Percentiles rank a stretch among this genome's conserved stretches.
These are phyloP conservation scores for Rosa hybrid DNA, from an alignment of 331 rosid species.

Conservation along the genomic window DNA sequence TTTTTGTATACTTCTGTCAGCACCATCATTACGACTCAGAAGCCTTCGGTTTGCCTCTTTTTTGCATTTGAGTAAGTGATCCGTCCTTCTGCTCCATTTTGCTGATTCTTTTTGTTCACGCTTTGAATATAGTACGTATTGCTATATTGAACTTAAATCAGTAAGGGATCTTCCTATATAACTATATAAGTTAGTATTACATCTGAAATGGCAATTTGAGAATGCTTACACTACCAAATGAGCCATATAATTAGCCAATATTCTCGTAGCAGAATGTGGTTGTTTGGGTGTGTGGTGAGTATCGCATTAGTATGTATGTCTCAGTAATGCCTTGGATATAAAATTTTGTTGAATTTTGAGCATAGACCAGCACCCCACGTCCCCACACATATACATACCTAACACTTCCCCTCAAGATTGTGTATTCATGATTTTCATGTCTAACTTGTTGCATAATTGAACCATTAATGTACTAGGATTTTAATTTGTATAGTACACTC, in stretches of 20 bases:
- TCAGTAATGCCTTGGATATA: background rate
- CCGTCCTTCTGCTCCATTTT: conserved; percentile 21
- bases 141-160: background rate
- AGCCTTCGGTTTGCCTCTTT: conserved; percentile 90
- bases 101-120: background rate
- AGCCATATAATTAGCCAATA: background rate
- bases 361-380: background rate
- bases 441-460: background rate
- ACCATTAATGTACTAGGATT: background rate
- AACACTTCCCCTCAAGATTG: background rate
- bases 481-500: background rate
- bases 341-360: background rate
- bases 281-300: background rate
- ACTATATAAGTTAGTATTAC: background rate
- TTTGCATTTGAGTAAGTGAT: conserved; percentile 86
- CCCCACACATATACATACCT: background rate
- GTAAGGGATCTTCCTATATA: background rate
- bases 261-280: conserved; percentile 4
- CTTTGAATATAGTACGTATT: background rate
- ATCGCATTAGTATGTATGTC: background rate
- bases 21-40: conserved; percentile 60
- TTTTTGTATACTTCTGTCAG: conserved; percentile 65
- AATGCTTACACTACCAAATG: background rate
- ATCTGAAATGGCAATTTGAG: background rate
- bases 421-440: background rate